Evolutionary conservation across 495 filamentous ascomycete genomes (phyloP), one percentile per base, ranked within the genome.

Genomic region (Aspergillus affinis): DNA sequence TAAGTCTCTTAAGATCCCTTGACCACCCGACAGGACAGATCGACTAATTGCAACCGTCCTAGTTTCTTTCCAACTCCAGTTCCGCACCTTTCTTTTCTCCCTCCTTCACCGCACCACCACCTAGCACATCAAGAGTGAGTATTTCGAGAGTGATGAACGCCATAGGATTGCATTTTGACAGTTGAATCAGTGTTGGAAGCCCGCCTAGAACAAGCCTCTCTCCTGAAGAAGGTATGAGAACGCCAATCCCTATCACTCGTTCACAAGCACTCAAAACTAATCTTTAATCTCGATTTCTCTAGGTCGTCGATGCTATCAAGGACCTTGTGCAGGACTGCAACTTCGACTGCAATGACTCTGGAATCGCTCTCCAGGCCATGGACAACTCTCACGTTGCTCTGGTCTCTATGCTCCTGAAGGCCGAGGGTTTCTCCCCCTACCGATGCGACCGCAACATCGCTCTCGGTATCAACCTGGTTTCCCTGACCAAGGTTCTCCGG

Each of bases 291-390:
- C 54, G 47, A 46, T 64, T 47, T 41, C 20, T 61, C 49, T 67
- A 97, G 93, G 91, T 97, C 63, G 93, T 98, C 75, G 95, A 98
- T 75, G 91, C 94, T 60, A 96, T 99, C 86, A 98, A 97, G 78
- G 95, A 99, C 69, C 87, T 99, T 27, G 94, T 99, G 53, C 94
- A 98, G 78, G 93, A 98, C 80, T 98, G 95, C 86, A 99, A 99
- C 80, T 99, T 99, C 79, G 94, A 99, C 81, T 99, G 95, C 89
- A 99, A 98, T 88, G 94, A 99, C 84, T 91, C 90, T 62, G 94
- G 94, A 54, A 93, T 99, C 74, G 92, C 92, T 54, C 89, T 99
- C 29, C 94, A 99, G 79, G 94, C 94, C 67, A 99, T 99, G 95
- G 94, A 99, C 81, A 99, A 97, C 84, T 97, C 93, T 59, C 94